Evolutionary conservation across 306 rosid species (phyloP).

Genomic region (Pyrus communis): DNA sequence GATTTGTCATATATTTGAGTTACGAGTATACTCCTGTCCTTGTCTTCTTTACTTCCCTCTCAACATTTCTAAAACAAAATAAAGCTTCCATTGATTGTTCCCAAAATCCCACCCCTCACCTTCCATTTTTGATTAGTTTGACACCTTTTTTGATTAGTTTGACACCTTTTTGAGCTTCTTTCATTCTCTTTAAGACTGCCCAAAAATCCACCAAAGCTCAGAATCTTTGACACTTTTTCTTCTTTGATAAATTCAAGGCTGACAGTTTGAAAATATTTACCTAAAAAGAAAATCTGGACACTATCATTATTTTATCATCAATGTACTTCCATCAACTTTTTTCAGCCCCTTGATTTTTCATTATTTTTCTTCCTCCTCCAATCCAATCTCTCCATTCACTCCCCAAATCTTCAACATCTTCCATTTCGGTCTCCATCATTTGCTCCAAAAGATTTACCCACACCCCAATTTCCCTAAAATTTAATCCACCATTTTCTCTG

Average conservation of each 20-base stretch:
- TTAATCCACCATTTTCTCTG: not conserved
- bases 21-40: not conserved
- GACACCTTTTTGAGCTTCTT: constrained; percentile 26
- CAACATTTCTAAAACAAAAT: constrained; percentile 23
- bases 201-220: constrained; percentile 15
- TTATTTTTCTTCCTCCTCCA: not conserved
- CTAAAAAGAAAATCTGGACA: constrained; percentile 17
- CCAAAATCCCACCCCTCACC: constrained; percentile 18
- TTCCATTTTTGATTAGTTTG: constrained; percentile 22
- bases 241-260: constrained; percentile 54
- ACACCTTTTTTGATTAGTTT: constrained; percentile 19
- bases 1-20: no score
- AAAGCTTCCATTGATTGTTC: not conserved
- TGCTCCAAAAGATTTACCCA: not conserved
- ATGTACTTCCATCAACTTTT: constrained; percentile 22
- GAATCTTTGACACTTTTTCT: constrained; percentile 46
- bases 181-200: constrained; percentile 43
- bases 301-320: constrained; percentile 31
- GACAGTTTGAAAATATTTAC: constrained; percentile 24
- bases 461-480: not conserved
- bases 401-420: constrained; percentile 15
- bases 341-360: not conserved
- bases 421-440: not conserved
- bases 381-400: not conserved
- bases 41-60: constrained; percentile 18